Evolutionary conservation across 2,329 filamentous ascomycete species (phyloP).

Genomic region (Ilyonectria sp.): DNA sequence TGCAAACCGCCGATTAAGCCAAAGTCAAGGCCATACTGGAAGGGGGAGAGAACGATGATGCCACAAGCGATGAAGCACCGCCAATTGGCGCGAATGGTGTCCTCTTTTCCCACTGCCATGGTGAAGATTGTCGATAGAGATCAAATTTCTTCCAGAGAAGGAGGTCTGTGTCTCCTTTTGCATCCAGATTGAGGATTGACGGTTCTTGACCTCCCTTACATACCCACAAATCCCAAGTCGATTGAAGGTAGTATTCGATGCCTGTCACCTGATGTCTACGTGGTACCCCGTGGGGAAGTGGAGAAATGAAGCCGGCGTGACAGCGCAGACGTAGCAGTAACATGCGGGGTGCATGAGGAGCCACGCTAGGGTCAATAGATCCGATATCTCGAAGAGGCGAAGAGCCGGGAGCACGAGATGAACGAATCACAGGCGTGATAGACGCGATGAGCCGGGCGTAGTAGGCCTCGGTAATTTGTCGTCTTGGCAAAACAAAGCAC

Average conservation of each 20-base stretch:
- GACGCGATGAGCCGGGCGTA: neutral
- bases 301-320: conserved; percentile 3
- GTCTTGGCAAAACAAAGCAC: neutral
- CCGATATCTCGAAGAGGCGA: conserved; percentile 14
- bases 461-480: conserved; percentile 8
- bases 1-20: conserved; percentile 41
- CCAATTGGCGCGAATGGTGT: conserved; percentile 43
- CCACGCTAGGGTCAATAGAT: conserved; percentile 33
- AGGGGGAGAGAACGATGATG: conserved; percentile 40
- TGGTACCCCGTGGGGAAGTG: conserved; percentile 34
- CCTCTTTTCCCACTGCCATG: conserved; percentile 30
- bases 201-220: conserved; percentile 24
- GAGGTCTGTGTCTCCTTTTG: neutral
- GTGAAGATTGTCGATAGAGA: neutral
- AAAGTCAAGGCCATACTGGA: conserved; percentile 46
- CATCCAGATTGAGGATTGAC: neutral
- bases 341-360: conserved; percentile 34
- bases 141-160: neutral
- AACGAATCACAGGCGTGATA: neutral
- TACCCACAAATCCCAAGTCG: conserved; percentile 18
- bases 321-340: neutral
- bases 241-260: conserved; percentile 4
- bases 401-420: neutral
- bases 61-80: conserved; percentile 42
- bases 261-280: neutral